These are phyloP conservation scores for Termitomyces sp. DNA, from an alignment of 768 basidiomycete genomes.

Conservation along the genomic window DNA sequence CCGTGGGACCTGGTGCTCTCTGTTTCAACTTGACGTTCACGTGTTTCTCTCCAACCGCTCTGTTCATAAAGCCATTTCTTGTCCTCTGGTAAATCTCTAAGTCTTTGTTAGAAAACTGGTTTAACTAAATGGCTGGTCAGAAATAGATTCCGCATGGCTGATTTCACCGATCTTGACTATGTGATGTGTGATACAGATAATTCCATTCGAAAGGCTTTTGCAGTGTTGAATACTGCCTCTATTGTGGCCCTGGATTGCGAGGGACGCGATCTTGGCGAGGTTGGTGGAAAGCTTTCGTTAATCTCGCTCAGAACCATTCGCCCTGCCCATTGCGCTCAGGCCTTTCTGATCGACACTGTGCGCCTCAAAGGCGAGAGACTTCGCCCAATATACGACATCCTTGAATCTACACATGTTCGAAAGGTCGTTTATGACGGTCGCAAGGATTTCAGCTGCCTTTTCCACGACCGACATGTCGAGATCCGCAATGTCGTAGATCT, in stretches of 20 bases:
- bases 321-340: background rate
- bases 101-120: background rate
- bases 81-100: background rate
- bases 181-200: background rate
- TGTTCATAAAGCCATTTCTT: background rate
- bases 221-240: background rate
- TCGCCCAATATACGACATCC: slow-evolving; percentile 5
- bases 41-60: background rate
- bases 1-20: background rate
- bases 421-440: slow-evolving; percentile 10
- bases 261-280: background rate
- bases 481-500: slow-evolving; percentile 5
- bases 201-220: background rate
- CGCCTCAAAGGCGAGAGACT: background rate
- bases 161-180: background rate
- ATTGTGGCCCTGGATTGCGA: slow-evolving; percentile 14
- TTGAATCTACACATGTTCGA: slow-evolving; percentile 2
- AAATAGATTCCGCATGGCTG: background rate
- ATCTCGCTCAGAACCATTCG: slow-evolving; percentile 3
- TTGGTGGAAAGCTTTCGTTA: slow-evolving; percentile 5
- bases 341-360: slow-evolving; percentile 4
- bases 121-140: background rate
- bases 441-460: slow-evolving; percentile 10
- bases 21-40: background rate
- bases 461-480: background rate